phyloP scores from a whole-genome alignment of 2,329 filamentous ascomycete genomes.

The Colletotrichum simmondsii region DNA sequence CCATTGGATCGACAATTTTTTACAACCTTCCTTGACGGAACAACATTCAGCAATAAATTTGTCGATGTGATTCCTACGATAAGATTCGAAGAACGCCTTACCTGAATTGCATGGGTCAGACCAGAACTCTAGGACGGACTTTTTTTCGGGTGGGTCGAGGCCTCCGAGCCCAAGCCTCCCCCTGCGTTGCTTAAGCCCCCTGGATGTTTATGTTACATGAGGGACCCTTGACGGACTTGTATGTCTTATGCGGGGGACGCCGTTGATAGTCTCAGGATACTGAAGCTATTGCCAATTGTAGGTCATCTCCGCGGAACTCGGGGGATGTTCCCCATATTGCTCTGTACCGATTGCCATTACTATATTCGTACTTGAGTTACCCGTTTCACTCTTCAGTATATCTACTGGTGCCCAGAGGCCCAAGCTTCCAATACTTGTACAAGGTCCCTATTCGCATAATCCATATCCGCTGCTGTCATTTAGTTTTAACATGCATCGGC shows the following conservation, averaged over 20 bases:
- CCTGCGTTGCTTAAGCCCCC: not conserved
- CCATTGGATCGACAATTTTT: not conserved
- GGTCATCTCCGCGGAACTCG: not conserved
- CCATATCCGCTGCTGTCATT: no score
- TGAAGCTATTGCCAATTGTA: not conserved
- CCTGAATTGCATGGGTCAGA: not conserved
- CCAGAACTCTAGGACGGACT: not conserved
- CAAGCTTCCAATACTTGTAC: no score
- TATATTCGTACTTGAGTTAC: no score
- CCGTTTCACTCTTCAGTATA: no score
- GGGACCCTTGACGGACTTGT: not conserved
- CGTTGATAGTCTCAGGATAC: not conserved
- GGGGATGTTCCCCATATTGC: not conserved
- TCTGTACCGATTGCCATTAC: not conserved
- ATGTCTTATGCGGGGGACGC: not conserved
- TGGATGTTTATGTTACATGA: not conserved
- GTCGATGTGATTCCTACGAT: not conserved
- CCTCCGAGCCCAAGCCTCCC: not conserved
- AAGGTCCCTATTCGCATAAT: no score
- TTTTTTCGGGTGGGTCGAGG: not conserved
- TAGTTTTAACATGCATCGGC: no score
- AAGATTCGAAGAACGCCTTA: not conserved
- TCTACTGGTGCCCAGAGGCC: no score
- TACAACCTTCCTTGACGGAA: no score
- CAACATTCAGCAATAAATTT: no score